phyloP scores from a whole-genome alignment of 2,329 filamentous ascomycete genomes.

The Gliomastix tumulicola region DNA sequence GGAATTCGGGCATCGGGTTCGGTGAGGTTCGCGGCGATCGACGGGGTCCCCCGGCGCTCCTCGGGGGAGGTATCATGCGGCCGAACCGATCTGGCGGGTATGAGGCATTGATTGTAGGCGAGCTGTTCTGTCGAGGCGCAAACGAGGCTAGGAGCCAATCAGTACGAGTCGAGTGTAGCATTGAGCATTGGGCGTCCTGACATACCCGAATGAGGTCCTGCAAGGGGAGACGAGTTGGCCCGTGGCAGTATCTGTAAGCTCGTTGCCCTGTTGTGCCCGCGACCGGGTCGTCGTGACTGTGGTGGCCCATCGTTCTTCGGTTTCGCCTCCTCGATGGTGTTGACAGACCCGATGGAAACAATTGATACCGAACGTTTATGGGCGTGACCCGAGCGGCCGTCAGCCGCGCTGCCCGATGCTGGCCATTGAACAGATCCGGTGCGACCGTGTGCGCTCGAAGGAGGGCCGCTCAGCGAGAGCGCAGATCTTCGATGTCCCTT shows the following conservation, averaged over 20 bases:
- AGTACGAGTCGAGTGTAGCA: slow-evolving; percentile 5
- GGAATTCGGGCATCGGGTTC: slow-evolving; percentile 46
- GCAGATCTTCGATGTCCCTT: slow-evolving; percentile 58
- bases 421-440: slow-evolving; percentile 42
- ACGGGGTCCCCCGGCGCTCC: slow-evolving; percentile 19
- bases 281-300: slow-evolving; percentile 40
- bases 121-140: slow-evolving; percentile 36
- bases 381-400: slow-evolving; percentile 38
- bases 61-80: slow-evolving; percentile 33
- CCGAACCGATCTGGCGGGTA: slow-evolving; percentile 43
- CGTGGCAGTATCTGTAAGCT: slow-evolving; percentile 64
- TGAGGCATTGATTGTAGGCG: slow-evolving; percentile 48
- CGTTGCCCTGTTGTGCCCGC: slow-evolving; percentile 69
- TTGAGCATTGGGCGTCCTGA: not conserved
- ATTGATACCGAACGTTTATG: slow-evolving; percentile 78
- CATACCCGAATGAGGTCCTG: slow-evolving; percentile 30
- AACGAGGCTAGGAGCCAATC: too few relatives aligned
- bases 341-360: slow-evolving; percentile 62
- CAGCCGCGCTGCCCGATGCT: slow-evolving; percentile 17
- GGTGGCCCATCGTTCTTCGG: slow-evolving; percentile 28
- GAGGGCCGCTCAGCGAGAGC: slow-evolving; percentile 54
- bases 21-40: slow-evolving; percentile 32
- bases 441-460: slow-evolving; percentile 34
- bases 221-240: slow-evolving; percentile 34
- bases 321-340: slow-evolving; percentile 40